Evolutionary conservation across 2,329 filamentous ascomycete genomes (phyloP).

Genomic region (Sphaerulina musiva): DNA sequence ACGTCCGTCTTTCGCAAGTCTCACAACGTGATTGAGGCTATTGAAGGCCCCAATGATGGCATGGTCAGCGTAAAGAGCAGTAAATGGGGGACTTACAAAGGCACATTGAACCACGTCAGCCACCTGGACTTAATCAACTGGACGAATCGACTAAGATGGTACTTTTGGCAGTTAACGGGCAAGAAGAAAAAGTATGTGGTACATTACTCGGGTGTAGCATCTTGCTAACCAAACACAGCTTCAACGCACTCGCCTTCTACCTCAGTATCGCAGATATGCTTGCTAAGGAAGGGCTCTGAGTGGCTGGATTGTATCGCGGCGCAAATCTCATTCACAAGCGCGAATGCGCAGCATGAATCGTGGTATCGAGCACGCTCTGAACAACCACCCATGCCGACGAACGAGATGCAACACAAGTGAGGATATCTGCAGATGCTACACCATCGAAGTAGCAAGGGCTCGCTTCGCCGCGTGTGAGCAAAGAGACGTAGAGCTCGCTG

Average conservation of each 20-base stretch:
- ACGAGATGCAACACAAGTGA: too few species aligned
- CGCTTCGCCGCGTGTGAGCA: too few species aligned
- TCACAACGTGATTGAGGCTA: slow-evolving; percentile 48
- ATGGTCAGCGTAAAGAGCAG: slow-evolving; percentile 57
- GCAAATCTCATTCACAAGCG: background rate
- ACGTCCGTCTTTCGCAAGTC: slow-evolving; percentile 54
- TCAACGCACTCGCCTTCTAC: slow-evolving; percentile 60
- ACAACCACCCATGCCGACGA: too few species aligned
- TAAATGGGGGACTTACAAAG: slow-evolving; percentile 57
- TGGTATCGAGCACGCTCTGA: too few species aligned
- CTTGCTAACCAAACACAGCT: slow-evolving; percentile 37
- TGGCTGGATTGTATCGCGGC: background rate
- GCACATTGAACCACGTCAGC: slow-evolving; percentile 56
- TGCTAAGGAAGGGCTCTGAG: slow-evolving; percentile 36
- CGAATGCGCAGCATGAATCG: too few species aligned
- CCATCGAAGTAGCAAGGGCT: too few species aligned
- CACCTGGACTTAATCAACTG: slow-evolving; percentile 62
- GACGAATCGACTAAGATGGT: slow-evolving; percentile 56
- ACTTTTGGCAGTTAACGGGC: slow-evolving; percentile 52
- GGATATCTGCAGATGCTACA: too few species aligned
- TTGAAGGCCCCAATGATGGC: slow-evolving; percentile 57
- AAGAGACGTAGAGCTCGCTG: too few species aligned
- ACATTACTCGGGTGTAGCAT: background rate
- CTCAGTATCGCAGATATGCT: slow-evolving; percentile 53
- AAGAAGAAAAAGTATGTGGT: slow-evolving; percentile 40